Evolutionary conservation across 495 filamentous ascomycete species (phyloP).

Genomic region (Aspergillus carlsbadensis): DNA sequence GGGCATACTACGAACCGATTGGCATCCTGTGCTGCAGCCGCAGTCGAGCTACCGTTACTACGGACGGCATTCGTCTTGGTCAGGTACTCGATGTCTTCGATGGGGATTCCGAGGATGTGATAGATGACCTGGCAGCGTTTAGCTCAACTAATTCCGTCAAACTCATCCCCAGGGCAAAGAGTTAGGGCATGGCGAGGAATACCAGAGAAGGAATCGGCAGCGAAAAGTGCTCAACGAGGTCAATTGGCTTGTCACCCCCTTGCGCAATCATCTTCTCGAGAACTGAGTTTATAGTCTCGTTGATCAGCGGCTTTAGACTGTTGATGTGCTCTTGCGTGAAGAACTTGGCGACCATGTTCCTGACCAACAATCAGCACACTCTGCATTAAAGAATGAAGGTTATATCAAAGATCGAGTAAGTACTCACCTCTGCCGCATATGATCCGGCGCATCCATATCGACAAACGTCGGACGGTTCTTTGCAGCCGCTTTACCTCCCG

Average conservation of each 20-base stretch:
- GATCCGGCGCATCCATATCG: conserved; percentile 6
- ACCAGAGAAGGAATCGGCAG: conserved; percentile 3
- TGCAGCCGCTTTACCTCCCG: not conserved
- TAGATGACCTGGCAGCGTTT: conserved; percentile 2
- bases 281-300: not conserved
- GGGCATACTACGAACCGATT: not conserved
- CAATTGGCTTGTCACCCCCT: not conserved
- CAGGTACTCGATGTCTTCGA: conserved; percentile 2
- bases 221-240: conserved; percentile 2
- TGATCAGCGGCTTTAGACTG: not conserved
- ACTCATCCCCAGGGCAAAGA: too few species aligned
- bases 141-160: too few species aligned
- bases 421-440: conserved; percentile 7
- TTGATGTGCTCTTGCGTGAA: conserved; percentile 5
- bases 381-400: too few species aligned
- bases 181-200: not conserved
- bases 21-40: conserved; percentile 3
- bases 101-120: conserved; percentile 1
- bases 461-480: conserved; percentile 7
- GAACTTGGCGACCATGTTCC: conserved; percentile 3
- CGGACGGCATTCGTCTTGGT: not conserved
- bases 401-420: too few species aligned
- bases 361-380: not conserved
- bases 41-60: conserved; percentile 1
- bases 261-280: not conserved